Base-by-base conservation (phyloP, 257 asterid species). In the Solanum lycopersicoides region DNA sequence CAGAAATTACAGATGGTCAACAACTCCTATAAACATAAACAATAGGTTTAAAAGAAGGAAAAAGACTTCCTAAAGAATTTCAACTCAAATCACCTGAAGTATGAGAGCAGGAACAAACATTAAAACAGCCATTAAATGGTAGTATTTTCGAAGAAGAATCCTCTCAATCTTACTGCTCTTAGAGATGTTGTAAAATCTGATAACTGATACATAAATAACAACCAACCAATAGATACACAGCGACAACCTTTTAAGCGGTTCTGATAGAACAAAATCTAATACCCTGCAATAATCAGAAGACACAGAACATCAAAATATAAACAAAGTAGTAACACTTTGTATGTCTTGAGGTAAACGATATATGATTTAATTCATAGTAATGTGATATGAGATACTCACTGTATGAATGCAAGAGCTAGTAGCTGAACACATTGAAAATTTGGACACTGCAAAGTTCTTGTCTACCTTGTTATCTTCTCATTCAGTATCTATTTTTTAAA, bases 71-170 rank as follows among this genome's bases (percentile, higher is more conserved):
- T 30, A 50, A 45, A 80, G 68, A 80, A 47, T 88, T 60, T 71
- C 60, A 69, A 18, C 76, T 63, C 23, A 86, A 86, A 75, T 91
- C 87, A 91, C 92, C 92, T 92, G 93, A 91, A 89, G 69, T 80
- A 91, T 86, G 69, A 92, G 93, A 39, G 95, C 93, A 77, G 91
- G 91, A 65, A 92, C 89, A 87, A 95, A 89, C 92, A 91, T 92
- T 77, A 75, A 86, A 89, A 94, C 99, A 16, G 98, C 99, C 94
- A 96, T 89, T 86, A 97, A 94, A 92, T 97, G 99, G 92, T 97
- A 97, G 92, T 96, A 97, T 88, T 97, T 97, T 85, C 99, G 96
- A 88, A 96, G 99, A 91, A 97, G 98, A 87, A 97, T 97, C 92
- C 99, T 93, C 90, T 95, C 97, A 56, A 95, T 92, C 91, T 88